Base-by-base conservation (phyloP, 179 eudicot genomes). In the Kewa caespitosa region DNA sequence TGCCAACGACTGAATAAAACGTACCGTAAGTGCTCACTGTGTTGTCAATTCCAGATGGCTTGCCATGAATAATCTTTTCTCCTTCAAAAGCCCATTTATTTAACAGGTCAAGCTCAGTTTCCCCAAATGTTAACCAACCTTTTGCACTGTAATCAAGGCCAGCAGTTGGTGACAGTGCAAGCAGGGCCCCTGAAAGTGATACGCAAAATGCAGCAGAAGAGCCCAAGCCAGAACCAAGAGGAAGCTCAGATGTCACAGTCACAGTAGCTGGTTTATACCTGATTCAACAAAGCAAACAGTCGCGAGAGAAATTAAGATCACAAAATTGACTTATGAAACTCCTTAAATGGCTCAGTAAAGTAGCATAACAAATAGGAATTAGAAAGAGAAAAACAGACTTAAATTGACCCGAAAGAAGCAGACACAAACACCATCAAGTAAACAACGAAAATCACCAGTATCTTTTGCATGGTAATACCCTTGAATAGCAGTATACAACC, bases 41-140 rank as follows among this genome's bases (percentile, higher is more conserved):
- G 80, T 95, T 92, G 90, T 95, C 99, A 74, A 95, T 86, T 28
- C 97, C 99, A 73, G 97, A 95, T 59, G 99, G 97, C 88, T 80
- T 93, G 83, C 99, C 99, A 66, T 95, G 99, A 75, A 95, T 93
- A 54, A 95, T 89, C 83, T 88, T 95, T 87, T 91, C 99, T 48
- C 97, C 99, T 83, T 93, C 98, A 81, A 90, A 91, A 60, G 99
- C 97, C 99, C 99, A 95, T 81, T 84, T 87, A 73, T 93, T 93
- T 74, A 88, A 89, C 80, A 92, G 77, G 17, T 92, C 94, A 79
- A 92, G 92, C 70, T 87, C 91, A 6, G 77, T 84, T 48, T 93
- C 93, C 37, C 76, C 92, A 66, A 83, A 90, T 67, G 39, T 39
- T 28, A 84, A 76, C 99, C 97, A 95, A 66, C 87, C 92, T 71